Conservation (phyloP, 768 basidiomycete species). For the Hypholoma sublateritium region DNA sequence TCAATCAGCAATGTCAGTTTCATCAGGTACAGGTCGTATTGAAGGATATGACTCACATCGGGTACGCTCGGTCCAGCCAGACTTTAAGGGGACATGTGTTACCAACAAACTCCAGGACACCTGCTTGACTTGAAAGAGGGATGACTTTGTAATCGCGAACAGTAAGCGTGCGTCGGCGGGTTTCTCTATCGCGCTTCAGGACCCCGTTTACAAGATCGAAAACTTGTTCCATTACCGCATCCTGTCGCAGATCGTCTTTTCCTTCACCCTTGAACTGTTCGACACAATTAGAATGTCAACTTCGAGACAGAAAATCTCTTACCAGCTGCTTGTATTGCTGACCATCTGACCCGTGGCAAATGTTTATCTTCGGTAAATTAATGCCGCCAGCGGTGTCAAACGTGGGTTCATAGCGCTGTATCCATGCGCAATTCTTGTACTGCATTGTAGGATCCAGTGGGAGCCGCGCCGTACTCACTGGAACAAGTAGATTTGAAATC, state of each 20-base stretch:
- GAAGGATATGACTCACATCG: conserved; percentile 38
- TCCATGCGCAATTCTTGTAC: conserved; percentile 72
- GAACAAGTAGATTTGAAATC: conserved; percentile 63
- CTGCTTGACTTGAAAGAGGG: conserved; percentile 77
- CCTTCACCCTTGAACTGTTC: conserved; percentile 88
- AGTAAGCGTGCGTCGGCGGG: conserved; percentile 65
- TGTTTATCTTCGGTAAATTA: conserved; percentile 79
- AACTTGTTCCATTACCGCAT: conserved; percentile 99
- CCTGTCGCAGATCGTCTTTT: conserved; percentile 91
- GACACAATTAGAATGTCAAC: background rate
- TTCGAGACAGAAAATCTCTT: conserved; percentile 21
- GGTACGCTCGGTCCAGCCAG: conserved; percentile 69
- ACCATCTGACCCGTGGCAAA: conserved; percentile 70
- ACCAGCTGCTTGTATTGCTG: conserved; percentile 77
- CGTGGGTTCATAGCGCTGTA: conserved; percentile 55
- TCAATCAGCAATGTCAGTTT: background rate
- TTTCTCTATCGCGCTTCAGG: conserved; percentile 71
- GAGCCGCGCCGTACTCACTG: conserved; percentile 75
- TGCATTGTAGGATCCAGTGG: conserved; percentile 66
- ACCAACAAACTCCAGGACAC: conserved; percentile 87
- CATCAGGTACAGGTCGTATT: background rate
- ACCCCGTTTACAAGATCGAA: conserved; percentile 87
- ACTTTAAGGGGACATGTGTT: conserved; percentile 65
- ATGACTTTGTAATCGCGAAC: conserved; percentile 89
- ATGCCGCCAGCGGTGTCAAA: conserved; percentile 76